Conservation (phyloP, 768 basidiomycete species). For the Serendipita vermifera region DNA sequence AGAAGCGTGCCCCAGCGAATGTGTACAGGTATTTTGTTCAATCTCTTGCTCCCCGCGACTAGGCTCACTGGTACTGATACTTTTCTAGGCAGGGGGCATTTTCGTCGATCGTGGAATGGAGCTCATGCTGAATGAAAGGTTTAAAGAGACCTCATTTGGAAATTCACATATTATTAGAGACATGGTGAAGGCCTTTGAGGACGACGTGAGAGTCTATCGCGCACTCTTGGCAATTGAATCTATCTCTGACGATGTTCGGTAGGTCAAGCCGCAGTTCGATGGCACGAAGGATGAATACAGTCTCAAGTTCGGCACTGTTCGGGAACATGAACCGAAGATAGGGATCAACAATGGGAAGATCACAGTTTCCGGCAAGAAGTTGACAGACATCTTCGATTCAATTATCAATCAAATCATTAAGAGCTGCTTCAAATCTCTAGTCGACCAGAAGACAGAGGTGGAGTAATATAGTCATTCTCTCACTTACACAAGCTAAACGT, state of each 20-base stretch:
- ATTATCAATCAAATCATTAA: not conserved
- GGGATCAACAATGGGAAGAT: not conserved
- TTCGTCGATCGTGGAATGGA: not conserved
- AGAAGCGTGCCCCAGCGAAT: slow-evolving; percentile 1
- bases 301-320: not conserved
- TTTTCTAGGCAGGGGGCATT: not conserved
- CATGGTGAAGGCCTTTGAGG: not conserved
- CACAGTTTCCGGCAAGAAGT: not conserved
- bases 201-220: not conserved
- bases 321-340: not conserved
- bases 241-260: not conserved
- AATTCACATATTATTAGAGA: not conserved
- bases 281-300: not conserved
- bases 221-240: too few relatives aligned
- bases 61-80: not conserved
- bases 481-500: not conserved
- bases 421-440: not conserved
- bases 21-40: not conserved
- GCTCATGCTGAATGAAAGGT: not conserved
- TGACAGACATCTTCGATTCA: not conserved
- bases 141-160: not conserved
- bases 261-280: slow-evolving; percentile 5
- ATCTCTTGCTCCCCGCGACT: not conserved
- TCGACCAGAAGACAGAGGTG: not conserved
- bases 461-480: not conserved